Evolutionary conservation across 345 rosid genomes (phyloP), one percentile per base, ranked within the genome.

Genomic region (Laguncularia racemosa): DNA sequence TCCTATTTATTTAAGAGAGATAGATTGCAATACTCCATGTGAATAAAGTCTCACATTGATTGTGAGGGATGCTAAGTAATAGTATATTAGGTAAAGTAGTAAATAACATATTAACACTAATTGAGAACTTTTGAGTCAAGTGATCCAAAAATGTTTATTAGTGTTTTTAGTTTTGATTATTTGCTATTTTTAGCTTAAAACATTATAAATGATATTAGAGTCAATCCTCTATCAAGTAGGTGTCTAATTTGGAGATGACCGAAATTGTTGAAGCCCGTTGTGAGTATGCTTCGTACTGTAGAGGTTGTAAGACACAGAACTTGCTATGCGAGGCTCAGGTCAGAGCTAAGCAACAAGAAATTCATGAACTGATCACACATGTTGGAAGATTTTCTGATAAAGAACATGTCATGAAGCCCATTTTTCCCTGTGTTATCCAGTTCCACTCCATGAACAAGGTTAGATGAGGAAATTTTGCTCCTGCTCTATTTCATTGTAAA

Each of bases 381-480:
- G 84, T 86, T 55, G 98, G 98, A 54, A 92, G 63, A 64, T 83
- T 86, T 61, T 74, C 86, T 40, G 68, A 67, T 74, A 74, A 61
- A 67, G 71, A 59, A 18, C 76, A 56, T 59, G 48, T 81, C 50
- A 75, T 83, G 87, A 86, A 84, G 82, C 79, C 95, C 53, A 89
- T 89, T 54, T 76, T 92, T 69, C 78, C 98, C 20, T 92, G 93
- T 61, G 84, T 80, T 63, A 63, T 83, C 55, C 96, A 86, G 33
- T 92, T 86, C 59, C 68, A 83, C 71, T 92, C 89, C 55, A 78
- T 96, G 56, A 92, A 92, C 69, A 92, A 92, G 91, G 96, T 92
- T 48, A 63, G 78, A 59, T 13, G 49, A 23, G 1, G 20, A 51
- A 9, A 44, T 60, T 23, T 53, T 48, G 50, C 63, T 17, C 13